Base-by-base conservation (phyloP, 345 rosid species). In the Geranium rotundifolium region DNA sequence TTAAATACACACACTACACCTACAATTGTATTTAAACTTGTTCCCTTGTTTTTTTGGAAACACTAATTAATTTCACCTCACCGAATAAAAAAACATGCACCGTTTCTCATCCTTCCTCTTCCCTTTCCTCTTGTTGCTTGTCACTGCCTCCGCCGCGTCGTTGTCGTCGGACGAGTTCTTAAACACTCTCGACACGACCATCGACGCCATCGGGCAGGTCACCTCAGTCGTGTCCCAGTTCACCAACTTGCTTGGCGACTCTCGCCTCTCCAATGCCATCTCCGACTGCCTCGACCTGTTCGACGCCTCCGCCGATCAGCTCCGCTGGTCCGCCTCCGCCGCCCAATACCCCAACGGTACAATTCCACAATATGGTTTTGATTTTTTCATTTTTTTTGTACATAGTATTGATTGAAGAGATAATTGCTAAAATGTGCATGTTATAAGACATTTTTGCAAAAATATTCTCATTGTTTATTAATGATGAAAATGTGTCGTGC, bases 271-370 rank as follows among this genome's bases (percentile, higher is more conserved):
- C 16, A 64, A 70, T 31, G 73, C 73, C 31, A 56, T 70, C 61
- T 0, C 56, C n/a, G 73, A 70, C 65, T 70, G 73, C 69, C 73
- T 70, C 19, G 73, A 70, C 64, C 54, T 70, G 57, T 62, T 70
- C 20, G 73, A 70, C 65, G 60, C 56, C 31, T 65, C 73, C 61
- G 12, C 34, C 30, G 73, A 70, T 41, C 69, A 70, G 58, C 65
- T 70, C 31, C 34, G 65, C 49, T 70, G 73, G 73, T 39, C 69
- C 65, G 37, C 61, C 65, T 60, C 69, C 58, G 69, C 73, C 65
- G 2, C 69, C 17, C 62, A 70, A 61, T 54, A 46, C 50, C 73
- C 73, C 19, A 37, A 56, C 0, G 57, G 73, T 70, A 61, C 50
- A 29, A 17, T 4, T 20, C 15, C 54, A 3, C 7, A 17, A n/a